Base-by-base conservation (phyloP, 257 asterid species). In the Forsythia suspensa region DNA sequence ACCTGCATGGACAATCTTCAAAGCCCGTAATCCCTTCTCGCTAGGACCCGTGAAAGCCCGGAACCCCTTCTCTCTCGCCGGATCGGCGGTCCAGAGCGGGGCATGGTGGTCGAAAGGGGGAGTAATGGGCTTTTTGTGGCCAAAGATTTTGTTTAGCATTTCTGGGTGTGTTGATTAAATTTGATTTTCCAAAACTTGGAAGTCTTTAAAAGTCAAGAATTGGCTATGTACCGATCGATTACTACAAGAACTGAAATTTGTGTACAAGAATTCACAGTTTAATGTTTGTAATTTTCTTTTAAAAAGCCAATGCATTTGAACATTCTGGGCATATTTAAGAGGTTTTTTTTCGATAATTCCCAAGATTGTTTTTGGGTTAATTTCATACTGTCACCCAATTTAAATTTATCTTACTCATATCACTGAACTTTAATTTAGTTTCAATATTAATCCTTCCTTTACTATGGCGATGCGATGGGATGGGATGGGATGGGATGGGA, bases 1-100 rank as follows among this genome's bases (percentile, higher is more conserved):
- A 52, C 96, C 94, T 2, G 88, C 85, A 71, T 89, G 92, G 85
- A 90, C 76, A 84, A 92, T 91, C 83, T 85, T 91, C 80, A 92
- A 55, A 69, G 88, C 91, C 43, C 83, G 82, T 16, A 88, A 75
- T 29, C 71, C 40, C 10, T 44, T 72, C 46, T 48, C 77, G 3
- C 39, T 78, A 74, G 55, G 65, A 75, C 82, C 74, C 3, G 75
- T 20, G 8, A 75, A 72, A 48, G n/a, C 21, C 0, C 42, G 0
- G 5, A 48, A 13, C 57, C 2, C n/a, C 57, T 13, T 48, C 57
- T 48, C 18, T n/a, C 2, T 4, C 4, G 57, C n/a, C n/a, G n/a
- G 18, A 11, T 65, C 83, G n/a, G 57, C 71, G 73, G 55, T 13
- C 61, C 78, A 34, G 38, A 80, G 9, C 65, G 68, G 18, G 41